phyloP scores from a whole-genome alignment of 768 basidiomycete genomes.

The Psilocybe tampanensis region DNA sequence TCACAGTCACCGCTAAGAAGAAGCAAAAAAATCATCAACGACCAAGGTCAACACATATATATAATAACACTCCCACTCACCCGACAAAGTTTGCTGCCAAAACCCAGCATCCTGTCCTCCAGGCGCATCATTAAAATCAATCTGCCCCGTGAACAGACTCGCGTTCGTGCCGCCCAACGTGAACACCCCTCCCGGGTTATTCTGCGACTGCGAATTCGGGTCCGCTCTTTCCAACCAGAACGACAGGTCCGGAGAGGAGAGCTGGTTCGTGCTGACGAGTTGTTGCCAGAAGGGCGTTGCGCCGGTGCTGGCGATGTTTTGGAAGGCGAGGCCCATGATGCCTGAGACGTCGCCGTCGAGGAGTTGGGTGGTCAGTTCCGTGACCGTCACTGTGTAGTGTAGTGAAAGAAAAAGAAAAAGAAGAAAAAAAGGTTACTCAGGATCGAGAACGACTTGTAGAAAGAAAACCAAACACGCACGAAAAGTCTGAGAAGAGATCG shows the following conservation, averaged over 20 bases:
- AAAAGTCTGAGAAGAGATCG: slow-evolving; percentile 54
- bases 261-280: slow-evolving; percentile 40
- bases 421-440: not conserved
- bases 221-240: slow-evolving; percentile 66
- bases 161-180: slow-evolving; percentile 72
- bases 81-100: slow-evolving; percentile 61
- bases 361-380: slow-evolving; percentile 45
- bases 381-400: slow-evolving; percentile 67
- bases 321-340: slow-evolving; percentile 77
- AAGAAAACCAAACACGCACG: slow-evolving; percentile 36
- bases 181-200: slow-evolving; percentile 62
- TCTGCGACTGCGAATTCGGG: slow-evolving; percentile 31
- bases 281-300: slow-evolving; percentile 70
- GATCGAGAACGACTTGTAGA: too few species aligned
- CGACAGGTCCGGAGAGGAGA: slow-evolving; percentile 56
- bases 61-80: too few species aligned
- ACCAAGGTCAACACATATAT: too few species aligned
- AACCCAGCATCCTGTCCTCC: slow-evolving; percentile 36
- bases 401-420: not conserved
- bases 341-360: slow-evolving; percentile 58
- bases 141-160: slow-evolving; percentile 61
- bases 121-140: slow-evolving; percentile 65
- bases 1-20: slow-evolving; percentile 57
- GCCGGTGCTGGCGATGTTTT: slow-evolving; percentile 55
- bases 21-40: too few species aligned